A percentile compares a stretch with the other conserved stretches of the same genome.
Evolutionary conservation across 2,329 filamentous ascomycete genomes (phyloP).

Genomic region (Onygenales sp.): DNA sequence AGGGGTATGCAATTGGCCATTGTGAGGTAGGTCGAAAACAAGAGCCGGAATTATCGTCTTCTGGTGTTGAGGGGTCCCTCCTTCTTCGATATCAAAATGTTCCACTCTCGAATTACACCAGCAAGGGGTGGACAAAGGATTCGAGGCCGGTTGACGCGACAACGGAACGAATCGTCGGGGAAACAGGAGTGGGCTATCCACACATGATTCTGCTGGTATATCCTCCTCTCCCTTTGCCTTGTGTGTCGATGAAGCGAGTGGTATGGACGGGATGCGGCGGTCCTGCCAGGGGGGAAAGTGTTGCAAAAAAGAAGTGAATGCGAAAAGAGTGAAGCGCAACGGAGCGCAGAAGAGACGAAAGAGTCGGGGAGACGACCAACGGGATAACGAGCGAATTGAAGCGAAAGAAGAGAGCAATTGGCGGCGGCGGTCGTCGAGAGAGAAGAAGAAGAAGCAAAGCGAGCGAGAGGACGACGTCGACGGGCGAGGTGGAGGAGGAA

Average conservation of each 20-base stretch:
- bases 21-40: conserved; percentile 7
- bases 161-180: not conserved
- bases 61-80: not conserved
- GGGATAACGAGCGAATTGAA: conserved; percentile 4
- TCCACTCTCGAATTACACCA: not conserved
- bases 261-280: not conserved
- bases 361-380: conserved; percentile 12
- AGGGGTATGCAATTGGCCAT: conserved; percentile 56
- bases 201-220: not conserved
- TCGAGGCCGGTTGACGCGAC: not conserved
- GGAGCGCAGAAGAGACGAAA: conserved; percentile 9
- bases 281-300: not conserved
- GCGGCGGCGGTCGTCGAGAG: conserved; percentile 5
- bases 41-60: not conserved
- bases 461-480: conserved; percentile 10
- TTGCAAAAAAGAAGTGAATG: conserved; percentile 2
- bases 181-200: not conserved
- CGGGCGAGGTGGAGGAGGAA: conserved; percentile 2
- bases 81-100: not conserved
- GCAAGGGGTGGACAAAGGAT: not conserved
- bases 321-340: conserved; percentile 3
- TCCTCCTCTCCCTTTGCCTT: not conserved
- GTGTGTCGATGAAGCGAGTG: not conserved
- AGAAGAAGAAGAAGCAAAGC: conserved; percentile 11
- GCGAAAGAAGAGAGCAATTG: conserved; percentile 4